Base-by-base conservation (phyloP, 208 protist species). In the Leishmania lainsoni region DNA sequence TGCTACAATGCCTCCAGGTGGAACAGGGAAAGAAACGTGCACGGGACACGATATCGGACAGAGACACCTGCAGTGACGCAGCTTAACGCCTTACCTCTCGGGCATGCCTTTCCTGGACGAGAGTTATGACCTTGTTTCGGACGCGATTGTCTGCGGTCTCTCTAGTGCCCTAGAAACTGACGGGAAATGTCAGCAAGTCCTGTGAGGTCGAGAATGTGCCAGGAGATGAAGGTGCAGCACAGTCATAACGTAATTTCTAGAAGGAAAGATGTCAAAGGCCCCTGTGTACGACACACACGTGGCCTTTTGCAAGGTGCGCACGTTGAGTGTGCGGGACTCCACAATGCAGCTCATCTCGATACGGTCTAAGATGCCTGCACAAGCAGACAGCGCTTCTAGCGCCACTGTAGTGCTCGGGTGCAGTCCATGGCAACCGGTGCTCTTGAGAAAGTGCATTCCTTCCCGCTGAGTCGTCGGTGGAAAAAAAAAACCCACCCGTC, bases 331-430 rank as follows among this genome's bases (percentile, higher is more conserved):
- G 61, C 90, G 76, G 26, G 83, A 89, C 48, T 81, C 77, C 9
- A 87, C 81, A 75, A 90, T 91, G 71, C 86, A 90, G 71, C 87
- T 91, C 35, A 93, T 81, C 74, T 90, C 90, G 32, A 93, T 79
- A 61, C 89, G 45, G 52, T 91, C 77, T 1, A 80, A 74, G 22
- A 93, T 26, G 22, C 20, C 8, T 5, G 54, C 76, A 6, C n/a
- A 20, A 6, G 56, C 70, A 2, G 79, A 35, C 35, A 91, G 68
- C 1, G 63, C 48, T 17, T 61, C 77, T 32, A 91, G 75, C 51
- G 72, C 77, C 17, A 68, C 73, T 20, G 71, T 81, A 10, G 81
- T 89, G 49, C 5, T 45, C 16, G 86, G 90, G 79, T 91, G 87
- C 59, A 93, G 73, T 5, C 86, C 90, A 49, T 90, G 83, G 4